Base-by-base conservation (phyloP, 1,139 yeast genomes). In the Kodamaea ohmeri region DNA sequence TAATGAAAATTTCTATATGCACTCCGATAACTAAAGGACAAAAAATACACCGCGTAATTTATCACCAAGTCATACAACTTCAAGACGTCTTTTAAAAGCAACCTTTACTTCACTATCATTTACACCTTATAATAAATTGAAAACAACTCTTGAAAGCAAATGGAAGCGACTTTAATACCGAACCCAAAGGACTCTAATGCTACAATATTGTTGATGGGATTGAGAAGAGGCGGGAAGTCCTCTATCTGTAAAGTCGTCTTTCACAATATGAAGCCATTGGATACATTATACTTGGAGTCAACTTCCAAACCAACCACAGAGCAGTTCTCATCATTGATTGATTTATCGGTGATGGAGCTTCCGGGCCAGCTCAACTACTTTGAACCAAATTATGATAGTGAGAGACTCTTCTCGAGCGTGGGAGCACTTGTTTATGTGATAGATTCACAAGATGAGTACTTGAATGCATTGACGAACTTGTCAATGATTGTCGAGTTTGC, bases 351-450 rank as follows among this genome's bases (percentile, higher is more conserved):
- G n/a, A 87, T 89, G 84, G 98, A 92, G 57, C 68, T 92, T 20
- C 98, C 98, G 0, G 98, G 97, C 1, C 97, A 92, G 60, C 64
- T 90, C 46, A 88, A 89, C 56, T 79, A 87, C 55, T 87, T 88
- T 57, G 96, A 89, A 51, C 92, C 95, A 4, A 75, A 73, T 34
- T 82, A 82, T 51, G 97, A 90, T 53, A 78, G 87, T 12, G 90
- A 83, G 46, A 68, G 83, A 43, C 63, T 86, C 30, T 90, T 90
- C 55, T 73, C 83, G 36, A 81, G 84, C 38, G 89, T 89, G 19
- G 96, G 96, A n/a, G 95, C 97, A 0, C 71, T 92, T 34, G 94
- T 92, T 1, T 92, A 92, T 56, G 97, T 92, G 31, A 89, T 92
- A 44, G 98, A 92, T 60, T 78, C 88, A 4, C 97, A 92, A 61